Conservation (phyloP, 495 filamentous ascomycete species). For the Hypoxylon rickii region DNA sequence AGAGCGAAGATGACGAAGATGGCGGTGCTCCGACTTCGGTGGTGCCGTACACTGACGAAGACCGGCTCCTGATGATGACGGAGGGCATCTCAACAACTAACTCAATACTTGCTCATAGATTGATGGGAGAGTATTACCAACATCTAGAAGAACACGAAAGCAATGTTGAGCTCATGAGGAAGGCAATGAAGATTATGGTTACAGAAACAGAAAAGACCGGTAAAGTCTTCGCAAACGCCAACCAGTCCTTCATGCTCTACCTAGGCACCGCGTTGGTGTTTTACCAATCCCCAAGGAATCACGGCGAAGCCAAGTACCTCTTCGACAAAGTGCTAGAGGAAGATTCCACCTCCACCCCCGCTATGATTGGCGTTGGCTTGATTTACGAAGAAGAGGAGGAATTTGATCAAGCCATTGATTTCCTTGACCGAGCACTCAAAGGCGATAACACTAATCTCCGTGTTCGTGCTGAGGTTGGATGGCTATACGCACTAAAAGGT, state of each 20-base stretch:
- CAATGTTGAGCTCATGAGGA: constrained; percentile 76
- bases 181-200: constrained; percentile 64
- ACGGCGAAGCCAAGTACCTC: constrained; percentile 79
- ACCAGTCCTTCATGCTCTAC: constrained; percentile 72
- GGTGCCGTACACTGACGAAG: constrained; percentile 64
- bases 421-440: constrained; percentile 72
- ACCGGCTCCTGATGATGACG: constrained; percentile 77
- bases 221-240: constrained; percentile 64
- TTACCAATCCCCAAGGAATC: constrained; percentile 86
- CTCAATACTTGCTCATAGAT: constrained; percentile 80
- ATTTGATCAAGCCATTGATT: constrained; percentile 75
- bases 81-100: constrained; percentile 77
- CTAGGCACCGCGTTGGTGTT: constrained; percentile 83
- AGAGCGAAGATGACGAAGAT: constrained; percentile 58
- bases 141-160: constrained; percentile 85
- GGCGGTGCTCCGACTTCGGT: constrained; percentile 54
- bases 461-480: constrained; percentile 81
- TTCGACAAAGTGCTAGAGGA: constrained; percentile 79
- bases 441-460: constrained; percentile 72
- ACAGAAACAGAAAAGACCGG: constrained; percentile 67
- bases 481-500: constrained; percentile 85
- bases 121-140: constrained; percentile 85
- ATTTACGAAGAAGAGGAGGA: constrained; percentile 93
- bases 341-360: constrained; percentile 72
- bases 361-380: constrained; percentile 85